Evolutionary conservation across 768 basidiomycete species (phyloP).

Genomic region (Russula griseocarnosa): DNA sequence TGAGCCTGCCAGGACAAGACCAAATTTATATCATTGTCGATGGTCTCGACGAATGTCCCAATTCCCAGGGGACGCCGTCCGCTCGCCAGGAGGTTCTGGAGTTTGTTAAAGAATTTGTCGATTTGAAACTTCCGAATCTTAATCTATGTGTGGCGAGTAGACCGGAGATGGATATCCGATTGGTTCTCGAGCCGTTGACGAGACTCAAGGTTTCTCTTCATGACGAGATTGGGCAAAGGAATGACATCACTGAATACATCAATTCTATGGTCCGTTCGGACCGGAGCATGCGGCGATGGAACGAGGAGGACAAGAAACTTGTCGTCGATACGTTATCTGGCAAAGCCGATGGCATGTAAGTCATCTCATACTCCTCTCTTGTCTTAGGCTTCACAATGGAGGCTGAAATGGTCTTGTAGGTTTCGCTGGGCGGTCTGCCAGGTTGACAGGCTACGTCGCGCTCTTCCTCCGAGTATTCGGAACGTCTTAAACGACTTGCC

Average conservation of each 20-base stretch:
- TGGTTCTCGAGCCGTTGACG: not conserved
- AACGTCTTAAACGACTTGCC: no score
- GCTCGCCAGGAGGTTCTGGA: not conserved
- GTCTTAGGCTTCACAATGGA: no score
- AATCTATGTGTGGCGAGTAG: not conserved
- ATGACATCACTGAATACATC: not conserved
- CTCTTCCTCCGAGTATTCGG: no score
- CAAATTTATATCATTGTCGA: constrained; percentile 8
- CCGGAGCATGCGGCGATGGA: not conserved
- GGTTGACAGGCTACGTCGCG: no score
- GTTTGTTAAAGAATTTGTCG: not conserved
- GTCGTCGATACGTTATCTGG: not conserved
- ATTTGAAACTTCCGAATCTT: not conserved
- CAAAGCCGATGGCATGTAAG: constrained; percentile 18
- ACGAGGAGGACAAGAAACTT: not conserved
- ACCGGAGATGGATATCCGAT: not conserved
- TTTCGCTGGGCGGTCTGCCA: constrained; percentile 1
- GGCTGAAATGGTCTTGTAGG: not conserved
- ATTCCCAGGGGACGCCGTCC: not conserved
- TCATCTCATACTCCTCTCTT: no score
- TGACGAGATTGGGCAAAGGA: not conserved
- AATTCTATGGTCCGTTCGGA: not conserved
- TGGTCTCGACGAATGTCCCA: not conserved
- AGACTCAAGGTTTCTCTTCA: not conserved
- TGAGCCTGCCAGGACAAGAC: not conserved